A percentile compares a stretch with the other conserved stretches of the same genome.
Evolutionary conservation across 345 rosid genomes (phyloP).

Genomic region (Firmiana major): DNA sequence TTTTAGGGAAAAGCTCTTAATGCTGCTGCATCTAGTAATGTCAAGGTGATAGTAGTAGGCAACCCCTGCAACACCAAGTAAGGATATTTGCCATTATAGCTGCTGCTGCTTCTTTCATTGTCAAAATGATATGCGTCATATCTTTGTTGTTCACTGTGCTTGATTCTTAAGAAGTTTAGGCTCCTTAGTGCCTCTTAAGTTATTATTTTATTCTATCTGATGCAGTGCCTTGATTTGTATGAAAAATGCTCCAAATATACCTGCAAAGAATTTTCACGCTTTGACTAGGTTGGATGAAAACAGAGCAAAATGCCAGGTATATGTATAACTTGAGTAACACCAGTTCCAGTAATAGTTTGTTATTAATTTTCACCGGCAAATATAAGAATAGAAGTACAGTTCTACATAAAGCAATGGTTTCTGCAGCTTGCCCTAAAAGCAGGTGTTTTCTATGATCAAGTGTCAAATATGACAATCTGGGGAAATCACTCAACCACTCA

Average conservation of each 20-base stretch:
- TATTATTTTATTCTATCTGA: constrained; percentile 3
- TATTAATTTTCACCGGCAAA: not conserved
- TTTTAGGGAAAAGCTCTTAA: constrained; percentile 86
- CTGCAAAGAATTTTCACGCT: constrained; percentile 94
- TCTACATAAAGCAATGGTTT: constrained; percentile 2
- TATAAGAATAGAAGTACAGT: not conserved
- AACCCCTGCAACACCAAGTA: constrained; percentile 99
- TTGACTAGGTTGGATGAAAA: constrained; percentile 94
- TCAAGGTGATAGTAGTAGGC: constrained; percentile 93
- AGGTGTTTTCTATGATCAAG: constrained; percentile 92
- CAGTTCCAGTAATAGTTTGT: not conserved
- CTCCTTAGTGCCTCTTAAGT: not conserved
- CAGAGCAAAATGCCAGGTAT: constrained; percentile 97
- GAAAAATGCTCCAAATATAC: constrained; percentile 95
- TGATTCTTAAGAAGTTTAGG: not conserved
- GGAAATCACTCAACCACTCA: constrained; percentile 99
- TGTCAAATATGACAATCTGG: constrained; percentile 95
- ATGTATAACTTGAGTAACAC: not conserved
- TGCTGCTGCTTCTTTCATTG: not conserved
- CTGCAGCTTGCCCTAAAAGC: constrained; percentile 94
- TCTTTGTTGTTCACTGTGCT: not conserved
- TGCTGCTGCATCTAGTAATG: constrained; percentile 80
- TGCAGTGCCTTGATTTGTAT: constrained; percentile 89
- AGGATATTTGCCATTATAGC: constrained; percentile 18
- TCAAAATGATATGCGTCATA: not conserved